Evolutionary conservation across 2,329 filamentous ascomycete genomes (phyloP).

Genomic region (Fusarium sp.): DNA sequence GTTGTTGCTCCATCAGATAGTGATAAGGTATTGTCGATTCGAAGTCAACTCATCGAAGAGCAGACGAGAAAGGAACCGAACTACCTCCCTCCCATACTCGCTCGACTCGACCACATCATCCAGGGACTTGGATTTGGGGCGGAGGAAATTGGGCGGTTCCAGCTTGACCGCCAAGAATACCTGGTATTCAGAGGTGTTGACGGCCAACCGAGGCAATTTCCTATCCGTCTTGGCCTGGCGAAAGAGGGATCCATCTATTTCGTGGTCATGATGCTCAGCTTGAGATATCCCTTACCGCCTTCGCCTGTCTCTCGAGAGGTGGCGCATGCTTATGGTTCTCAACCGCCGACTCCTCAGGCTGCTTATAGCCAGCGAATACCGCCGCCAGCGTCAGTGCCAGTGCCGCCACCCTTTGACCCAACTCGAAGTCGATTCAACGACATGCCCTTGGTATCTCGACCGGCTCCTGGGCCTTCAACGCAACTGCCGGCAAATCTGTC

Average conservation of each 20-base stretch:
- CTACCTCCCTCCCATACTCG: slow-evolving; percentile 73
- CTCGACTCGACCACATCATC: slow-evolving; percentile 66
- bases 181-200: slow-evolving; percentile 65
- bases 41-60: slow-evolving; percentile 67
- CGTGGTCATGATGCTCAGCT: slow-evolving; percentile 62
- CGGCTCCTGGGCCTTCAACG: slow-evolving; percentile 42
- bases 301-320: slow-evolving; percentile 59
- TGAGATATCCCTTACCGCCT: slow-evolving; percentile 56
- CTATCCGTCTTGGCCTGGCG: slow-evolving; percentile 66
- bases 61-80: slow-evolving; percentile 69
- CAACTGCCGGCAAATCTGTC: slow-evolving; percentile 50
- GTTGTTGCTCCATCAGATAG: slow-evolving; percentile 64
- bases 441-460: slow-evolving; percentile 37
- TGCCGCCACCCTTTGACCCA: slow-evolving; percentile 61
- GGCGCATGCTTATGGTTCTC: slow-evolving; percentile 56
- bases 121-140: slow-evolving; percentile 64
- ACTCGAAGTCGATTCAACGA: slow-evolving; percentile 56
- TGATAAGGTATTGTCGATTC: slow-evolving; percentile 63
- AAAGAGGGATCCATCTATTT: slow-evolving; percentile 74
- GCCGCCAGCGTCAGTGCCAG: slow-evolving; percentile 13
- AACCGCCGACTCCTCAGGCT: slow-evolving; percentile 44
- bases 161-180: slow-evolving; percentile 65
- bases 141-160: slow-evolving; percentile 65
- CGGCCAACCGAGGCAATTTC: slow-evolving; percentile 62
- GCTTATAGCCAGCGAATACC: slow-evolving; percentile 59